Evolutionary conservation across 2,329 filamentous ascomycete species (phyloP).

Genomic region (Neurospora sp.): DNA sequence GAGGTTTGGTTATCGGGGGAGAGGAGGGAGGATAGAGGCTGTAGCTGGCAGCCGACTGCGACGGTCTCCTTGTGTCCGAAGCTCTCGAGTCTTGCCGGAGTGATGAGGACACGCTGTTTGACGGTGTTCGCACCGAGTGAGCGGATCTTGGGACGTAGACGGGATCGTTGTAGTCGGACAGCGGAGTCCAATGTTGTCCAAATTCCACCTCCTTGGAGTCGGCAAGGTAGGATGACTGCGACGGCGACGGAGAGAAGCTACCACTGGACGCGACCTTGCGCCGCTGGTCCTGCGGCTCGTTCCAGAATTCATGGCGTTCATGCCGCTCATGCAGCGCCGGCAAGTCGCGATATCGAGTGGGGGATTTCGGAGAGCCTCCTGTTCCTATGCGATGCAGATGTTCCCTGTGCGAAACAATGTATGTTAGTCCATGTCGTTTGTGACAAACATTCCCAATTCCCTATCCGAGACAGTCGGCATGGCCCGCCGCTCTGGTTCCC

Average conservation of each 20-base stretch:
- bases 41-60: conserved; percentile 12
- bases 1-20: conserved; percentile 12
- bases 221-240: conserved; percentile 1
- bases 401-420: conserved; percentile 1
- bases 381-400: conserved; percentile 3
- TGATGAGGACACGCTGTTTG: conserved; percentile 5
- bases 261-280: conserved; percentile 4
- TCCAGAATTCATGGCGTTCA: conserved; percentile 2
- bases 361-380: not conserved
- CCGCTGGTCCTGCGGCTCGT: conserved; percentile 1
- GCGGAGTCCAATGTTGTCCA: conserved; percentile 6
- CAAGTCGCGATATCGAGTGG: not conserved
- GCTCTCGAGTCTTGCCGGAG: conserved; percentile 12
- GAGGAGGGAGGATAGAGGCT: conserved; percentile 15
- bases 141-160: not conserved
- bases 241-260: conserved; percentile 5
- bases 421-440: not conserved
- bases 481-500: not conserved
- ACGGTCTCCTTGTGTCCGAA: conserved; percentile 14
- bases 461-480: not conserved
- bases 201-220: conserved; percentile 7
- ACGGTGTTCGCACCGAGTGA: conserved; percentile 6
- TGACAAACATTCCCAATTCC: not conserved
- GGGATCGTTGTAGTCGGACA: conserved; percentile 6
- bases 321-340: conserved; percentile 9